Evolutionary conservation across 148 eudicot species (phyloP).

Genomic region (Rhododendron williamsianum): DNA sequence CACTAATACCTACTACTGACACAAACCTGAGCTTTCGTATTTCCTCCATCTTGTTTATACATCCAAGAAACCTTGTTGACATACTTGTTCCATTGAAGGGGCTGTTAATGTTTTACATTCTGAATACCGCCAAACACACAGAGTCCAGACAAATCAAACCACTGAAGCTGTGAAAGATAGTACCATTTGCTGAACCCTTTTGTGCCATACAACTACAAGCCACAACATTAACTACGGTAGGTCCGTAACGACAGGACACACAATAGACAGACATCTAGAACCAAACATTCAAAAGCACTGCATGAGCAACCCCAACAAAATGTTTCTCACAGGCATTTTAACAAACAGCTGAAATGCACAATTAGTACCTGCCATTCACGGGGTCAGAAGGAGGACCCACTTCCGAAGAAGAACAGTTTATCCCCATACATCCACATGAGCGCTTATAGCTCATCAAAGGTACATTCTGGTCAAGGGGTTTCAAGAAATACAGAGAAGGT

Average conservation of each 20-base stretch:
- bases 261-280: neutral
- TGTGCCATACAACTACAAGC: neutral
- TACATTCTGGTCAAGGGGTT: slow-evolving; percentile 9
- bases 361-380: slow-evolving; percentile 30
- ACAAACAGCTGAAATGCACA: slow-evolving; percentile 6
- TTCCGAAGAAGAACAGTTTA: slow-evolving; percentile 45
- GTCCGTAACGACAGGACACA: neutral
- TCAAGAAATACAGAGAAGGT: slow-evolving; percentile 21
- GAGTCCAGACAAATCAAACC: neutral
- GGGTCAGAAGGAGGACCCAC: slow-evolving; percentile 38
- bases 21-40: neutral
- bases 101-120: neutral
- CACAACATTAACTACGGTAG: neutral
- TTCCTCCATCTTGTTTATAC: neutral
- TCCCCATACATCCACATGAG: slow-evolving; percentile 11
- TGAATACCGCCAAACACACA: neutral
- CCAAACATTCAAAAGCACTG: neutral
- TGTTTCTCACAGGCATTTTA: neutral
- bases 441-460: slow-evolving; percentile 6
- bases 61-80: neutral
- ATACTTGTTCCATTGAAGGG: neutral
- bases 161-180: neutral
- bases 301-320: neutral
- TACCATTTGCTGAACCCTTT: neutral
- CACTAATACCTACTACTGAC: neutral